Evolutionary conservation across 2,329 filamentous ascomycete species (phyloP), one percentile per base, ranked within the genome.

Genomic region (Claviceps arundinis): DNA sequence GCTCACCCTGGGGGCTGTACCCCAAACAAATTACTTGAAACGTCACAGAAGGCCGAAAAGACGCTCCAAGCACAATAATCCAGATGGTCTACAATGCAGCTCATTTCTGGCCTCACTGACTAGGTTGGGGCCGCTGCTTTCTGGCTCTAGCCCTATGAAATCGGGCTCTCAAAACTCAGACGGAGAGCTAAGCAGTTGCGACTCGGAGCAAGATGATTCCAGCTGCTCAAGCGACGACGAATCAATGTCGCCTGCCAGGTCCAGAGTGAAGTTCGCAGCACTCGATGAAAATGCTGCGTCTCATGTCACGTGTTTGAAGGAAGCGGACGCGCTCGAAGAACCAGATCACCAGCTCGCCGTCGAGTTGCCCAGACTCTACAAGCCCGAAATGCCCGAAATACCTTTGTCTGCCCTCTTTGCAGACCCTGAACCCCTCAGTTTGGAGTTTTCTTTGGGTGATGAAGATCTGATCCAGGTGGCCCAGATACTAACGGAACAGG

Each of bases 401-500:
- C 65, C 79, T 0, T 65, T 83, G 16, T 65, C 72, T 3, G 74
- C 70, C 47, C 78, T 80, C 58, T 81, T 84, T 58, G 73, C 75
- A 1, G 78, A 82, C 24, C 75, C 78, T 5, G 77, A 83, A 57
- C 79, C 79, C 9, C 64, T 73, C 1, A 64, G 66, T 37, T 58
- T 73, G 9, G 71, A 75, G 24, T 60, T 74, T 24, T 65, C 70
- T 9, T 63, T 75, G 16, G 66, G 71, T 1, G 80, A 83, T 51
- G 75, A 80, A 2, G 81, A 85, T 42, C 73, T 78, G 54, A 79
- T 88, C 37, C 78, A 80, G 50, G 73, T 85, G 26, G 84, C 82
- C 0, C 85, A 88, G 59, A 77, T 87, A 40, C 67, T 88, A n/a
- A 82, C 82, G 2, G 82, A 87, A 54, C 85, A 89, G 61, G 76